phyloP scores from a whole-genome alignment of 2,329 filamentous ascomycete genomes.

The Paecilomyces variotii region DNA sequence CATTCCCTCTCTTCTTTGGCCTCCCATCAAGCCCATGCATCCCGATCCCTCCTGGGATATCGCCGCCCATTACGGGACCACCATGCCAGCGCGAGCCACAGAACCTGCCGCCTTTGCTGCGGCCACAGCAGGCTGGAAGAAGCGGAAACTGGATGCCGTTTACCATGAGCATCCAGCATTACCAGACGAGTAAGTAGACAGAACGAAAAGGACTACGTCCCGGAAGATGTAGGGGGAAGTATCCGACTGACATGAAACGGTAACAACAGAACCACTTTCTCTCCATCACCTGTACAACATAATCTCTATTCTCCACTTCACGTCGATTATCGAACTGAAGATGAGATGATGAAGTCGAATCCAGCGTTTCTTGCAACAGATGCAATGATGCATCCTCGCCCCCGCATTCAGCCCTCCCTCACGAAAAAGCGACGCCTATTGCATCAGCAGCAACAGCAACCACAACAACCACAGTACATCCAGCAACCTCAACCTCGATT shows the following conservation, averaged over 20 bases:
- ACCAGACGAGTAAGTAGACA: slow-evolving; percentile 8
- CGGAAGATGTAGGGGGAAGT: not conserved
- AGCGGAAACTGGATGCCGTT: slow-evolving; percentile 17
- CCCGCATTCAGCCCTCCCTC: not conserved
- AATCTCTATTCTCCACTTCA: slow-evolving; percentile 8
- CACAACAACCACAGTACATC: slow-evolving; percentile 9
- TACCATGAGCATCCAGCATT: slow-evolving; percentile 8
- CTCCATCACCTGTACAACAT: slow-evolving; percentile 10
- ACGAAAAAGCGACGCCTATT: slow-evolving; percentile 5
- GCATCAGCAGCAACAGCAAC: slow-evolving; percentile 8
- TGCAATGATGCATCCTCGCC: not conserved
- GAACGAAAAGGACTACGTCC: not conserved
- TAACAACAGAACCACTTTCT: slow-evolving; percentile 4
- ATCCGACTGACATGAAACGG: not conserved
- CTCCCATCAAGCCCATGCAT: not conserved
- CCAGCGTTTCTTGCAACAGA: not conserved
- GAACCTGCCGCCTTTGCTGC: not conserved
- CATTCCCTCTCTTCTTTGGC: not conserved
- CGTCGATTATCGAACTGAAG: slow-evolving; percentile 8
- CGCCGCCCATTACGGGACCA: not conserved
- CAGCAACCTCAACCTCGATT: slow-evolving; percentile 4
- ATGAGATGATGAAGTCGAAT: not conserved
- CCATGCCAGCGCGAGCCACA: not conserved
- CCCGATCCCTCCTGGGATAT: not conserved
- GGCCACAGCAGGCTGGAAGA: slow-evolving; percentile 11